Base-by-base conservation (phyloP, 805 yeast species). In the Diddensiella santjacobensis region DNA sequence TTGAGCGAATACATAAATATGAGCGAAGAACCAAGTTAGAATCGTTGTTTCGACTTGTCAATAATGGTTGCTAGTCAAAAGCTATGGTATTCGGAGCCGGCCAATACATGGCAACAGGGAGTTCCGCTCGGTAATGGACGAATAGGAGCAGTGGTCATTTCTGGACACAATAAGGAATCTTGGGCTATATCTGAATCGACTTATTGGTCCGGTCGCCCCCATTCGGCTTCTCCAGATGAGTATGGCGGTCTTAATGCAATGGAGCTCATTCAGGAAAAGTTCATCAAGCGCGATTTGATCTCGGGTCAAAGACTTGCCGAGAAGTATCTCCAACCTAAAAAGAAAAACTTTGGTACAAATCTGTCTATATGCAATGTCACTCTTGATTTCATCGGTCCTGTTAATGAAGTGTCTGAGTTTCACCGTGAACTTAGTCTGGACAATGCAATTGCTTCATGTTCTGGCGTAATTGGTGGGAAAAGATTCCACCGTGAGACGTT, bases 51-150 rank as follows among this genome's bases (percentile, higher is more conserved):
- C n/a, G n/a, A n/a, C n/a, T n/a, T n/a, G 31, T 35, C 18, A 8
- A 35, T 8, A 8, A 35, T 35, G 38, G 8, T 8, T 8, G 38
- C 6, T n/a, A 35, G 15, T 8, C 38, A 35, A 33, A 24, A 31
- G 36, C 50, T 47, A 29, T 47, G 45, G 50, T 47, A 41, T 23
- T 35, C 47, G 8, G 13, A 31, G 2, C 50, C 50, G 18, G 50
- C 46, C n/a, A 31, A 30, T 4, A 30, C 18, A 13, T 47, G 50
- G 50, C 18, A 31, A 6, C 31, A 47, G 20, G 50, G 50, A 5
- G 19, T 47, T 45, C 50, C 50, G 10, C 20, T 47, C 10, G 50
- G 50, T 11, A 47, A 41, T 17, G 50, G 50, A 11, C 22, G 46
- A 22, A 24, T 47, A 15, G 50, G 50, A n/a, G 50, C 50, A n/a